These are phyloP conservation scores for Penicillium atrosanguineum DNA, from an alignment of 495 filamentous ascomycete genomes.

Conservation along the genomic window DNA sequence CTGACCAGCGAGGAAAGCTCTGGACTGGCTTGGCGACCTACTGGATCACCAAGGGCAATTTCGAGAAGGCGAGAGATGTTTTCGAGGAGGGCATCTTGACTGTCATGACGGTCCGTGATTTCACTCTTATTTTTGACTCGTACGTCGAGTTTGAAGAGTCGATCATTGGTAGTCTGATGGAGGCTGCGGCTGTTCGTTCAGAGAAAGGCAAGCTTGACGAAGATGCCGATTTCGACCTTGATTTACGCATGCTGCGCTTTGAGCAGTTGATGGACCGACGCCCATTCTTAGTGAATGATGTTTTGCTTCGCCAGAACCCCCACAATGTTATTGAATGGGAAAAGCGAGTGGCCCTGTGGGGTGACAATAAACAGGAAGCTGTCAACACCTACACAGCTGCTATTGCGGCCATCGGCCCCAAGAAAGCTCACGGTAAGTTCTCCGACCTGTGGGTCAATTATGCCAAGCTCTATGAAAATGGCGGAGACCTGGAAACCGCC, in stretches of 20 bases:
- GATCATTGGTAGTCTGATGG: conserved; percentile 87
- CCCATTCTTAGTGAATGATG: conserved; percentile 96
- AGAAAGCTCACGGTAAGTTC: conserved; percentile 91
- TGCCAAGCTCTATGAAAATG: conserved; percentile 94
- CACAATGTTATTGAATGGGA: conserved; percentile 98
- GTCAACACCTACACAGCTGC: conserved; percentile 95
- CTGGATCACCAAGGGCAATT: conserved; percentile 90
- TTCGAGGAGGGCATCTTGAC: conserved; percentile 98
- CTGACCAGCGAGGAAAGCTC: conserved; percentile 93
- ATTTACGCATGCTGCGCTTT: conserved; percentile 96
- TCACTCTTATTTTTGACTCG: conserved; percentile 92
- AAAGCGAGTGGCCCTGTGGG: conserved; percentile 92
- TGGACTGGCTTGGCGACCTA: conserved; percentile 96
- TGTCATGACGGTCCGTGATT: conserved; percentile 99
- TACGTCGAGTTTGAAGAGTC: conserved; percentile 98
- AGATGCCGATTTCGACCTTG: conserved; percentile 90
- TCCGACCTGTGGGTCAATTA: conserved; percentile 97
- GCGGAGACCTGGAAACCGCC: conserved; percentile 80
- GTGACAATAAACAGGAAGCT: conserved; percentile 84
- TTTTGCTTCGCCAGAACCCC: conserved; percentile 90
- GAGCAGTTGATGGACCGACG: conserved; percentile 97
- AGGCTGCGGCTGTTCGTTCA: conserved; percentile 75
- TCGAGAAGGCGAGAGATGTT: conserved; percentile 86
- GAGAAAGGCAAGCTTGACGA: conserved; percentile 80
- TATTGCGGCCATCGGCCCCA: conserved; percentile 87